phyloP scores from a whole-genome alignment of 139 green algal genomes.

The Yamagishiella unicocca region DNA sequence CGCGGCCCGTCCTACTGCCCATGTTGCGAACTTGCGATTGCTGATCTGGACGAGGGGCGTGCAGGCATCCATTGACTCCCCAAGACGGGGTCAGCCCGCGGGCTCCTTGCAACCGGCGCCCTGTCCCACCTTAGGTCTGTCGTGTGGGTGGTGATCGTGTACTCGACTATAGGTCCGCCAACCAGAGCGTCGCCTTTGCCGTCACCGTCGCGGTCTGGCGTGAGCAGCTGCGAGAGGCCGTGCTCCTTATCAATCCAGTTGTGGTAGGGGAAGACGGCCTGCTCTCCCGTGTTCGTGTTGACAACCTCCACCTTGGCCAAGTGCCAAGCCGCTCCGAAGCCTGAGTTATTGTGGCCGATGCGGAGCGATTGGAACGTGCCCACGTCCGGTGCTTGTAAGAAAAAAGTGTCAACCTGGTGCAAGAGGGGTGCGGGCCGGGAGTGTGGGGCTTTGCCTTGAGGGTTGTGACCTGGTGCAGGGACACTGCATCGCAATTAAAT shows the following conservation, averaged over 20 bases:
- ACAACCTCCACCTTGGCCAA: constrained; percentile 60
- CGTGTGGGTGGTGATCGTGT: constrained; percentile 65
- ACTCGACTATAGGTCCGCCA: constrained; percentile 52
- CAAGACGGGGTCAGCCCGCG: too few species aligned
- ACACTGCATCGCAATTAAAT: too few species aligned
- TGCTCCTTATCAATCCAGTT: constrained; percentile 69
- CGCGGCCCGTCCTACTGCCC: too few species aligned
- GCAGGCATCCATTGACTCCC: too few species aligned
- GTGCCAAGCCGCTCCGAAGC: constrained; percentile 44
- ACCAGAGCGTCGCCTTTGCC: constrained; percentile 55
- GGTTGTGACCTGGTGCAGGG: too few species aligned
- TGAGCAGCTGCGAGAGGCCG: constrained; percentile 58
- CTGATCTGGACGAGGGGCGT: too few species aligned
- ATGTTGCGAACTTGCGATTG: too few species aligned
- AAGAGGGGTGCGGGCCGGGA: too few species aligned
- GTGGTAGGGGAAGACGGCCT: constrained; percentile 61
- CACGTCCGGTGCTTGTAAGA: constrained; percentile 65
- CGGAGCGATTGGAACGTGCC: constrained; percentile 56
- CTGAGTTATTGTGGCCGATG: constrained; percentile 56
- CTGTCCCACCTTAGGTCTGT: constrained; percentile 54
- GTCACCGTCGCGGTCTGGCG: constrained; percentile 59
- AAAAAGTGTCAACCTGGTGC: constrained; percentile 71
- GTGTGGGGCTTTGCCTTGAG: too few species aligned
- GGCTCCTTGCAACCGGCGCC: too few species aligned
- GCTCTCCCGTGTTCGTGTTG: constrained; percentile 64